A percentile compares a stretch with the other conserved stretches of the same genome.
Evolutionary conservation across 2,329 filamentous ascomycete genomes (phyloP).

Genomic region (Ophiostoma himal-ulmi): DNA sequence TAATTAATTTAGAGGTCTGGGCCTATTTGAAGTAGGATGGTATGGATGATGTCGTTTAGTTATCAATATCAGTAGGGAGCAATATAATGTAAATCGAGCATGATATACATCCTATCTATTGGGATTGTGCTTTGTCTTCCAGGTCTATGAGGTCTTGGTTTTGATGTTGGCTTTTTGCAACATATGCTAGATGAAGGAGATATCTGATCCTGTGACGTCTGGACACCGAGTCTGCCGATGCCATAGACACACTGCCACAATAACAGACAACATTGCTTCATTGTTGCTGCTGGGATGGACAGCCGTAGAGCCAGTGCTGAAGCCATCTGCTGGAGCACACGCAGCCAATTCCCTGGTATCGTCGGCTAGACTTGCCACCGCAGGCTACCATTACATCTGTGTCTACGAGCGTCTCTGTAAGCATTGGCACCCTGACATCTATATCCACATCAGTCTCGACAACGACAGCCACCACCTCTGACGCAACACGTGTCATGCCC

Average conservation of each 20-base stretch:
- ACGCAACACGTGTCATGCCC: neutral
- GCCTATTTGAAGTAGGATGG: neutral
- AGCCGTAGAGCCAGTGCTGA: neutral
- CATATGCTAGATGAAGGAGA: neutral
- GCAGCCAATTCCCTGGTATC: neutral
- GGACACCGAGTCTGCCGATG: no score
- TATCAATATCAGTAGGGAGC: neutral
- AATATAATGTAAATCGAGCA: neutral
- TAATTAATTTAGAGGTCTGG: neutral
- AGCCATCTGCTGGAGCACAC: neutral
- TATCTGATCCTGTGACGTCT: no score
- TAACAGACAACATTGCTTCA: neutral
- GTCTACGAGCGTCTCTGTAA: neutral
- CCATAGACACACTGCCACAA: neutral
- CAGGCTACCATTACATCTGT: neutral
- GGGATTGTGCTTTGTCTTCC: neutral
- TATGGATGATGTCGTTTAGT: neutral
- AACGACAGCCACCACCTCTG: neutral
- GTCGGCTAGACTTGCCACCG: neutral
- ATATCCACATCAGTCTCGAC: neutral
- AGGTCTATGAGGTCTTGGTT: neutral
- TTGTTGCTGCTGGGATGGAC: neutral
- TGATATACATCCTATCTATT: neutral
- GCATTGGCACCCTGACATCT: neutral
- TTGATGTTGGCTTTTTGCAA: neutral